phyloP scores from a whole-genome alignment of 495 filamentous ascomycete species.

The Penicillium subrubescens region DNA sequence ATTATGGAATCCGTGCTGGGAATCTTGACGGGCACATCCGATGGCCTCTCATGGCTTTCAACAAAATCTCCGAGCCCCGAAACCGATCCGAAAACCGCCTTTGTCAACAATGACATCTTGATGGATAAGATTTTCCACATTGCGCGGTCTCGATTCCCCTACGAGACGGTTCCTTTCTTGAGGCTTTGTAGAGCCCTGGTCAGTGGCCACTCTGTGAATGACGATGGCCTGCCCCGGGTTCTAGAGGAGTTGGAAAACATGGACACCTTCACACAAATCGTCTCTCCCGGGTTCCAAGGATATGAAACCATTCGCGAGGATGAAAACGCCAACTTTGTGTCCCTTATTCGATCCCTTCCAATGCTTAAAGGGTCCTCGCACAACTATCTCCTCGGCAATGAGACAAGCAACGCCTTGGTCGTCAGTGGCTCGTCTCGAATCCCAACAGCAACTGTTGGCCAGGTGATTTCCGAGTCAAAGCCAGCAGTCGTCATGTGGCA shows the following conservation, averaged over 20 bases:
- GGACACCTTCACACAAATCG: conserved; percentile 69
- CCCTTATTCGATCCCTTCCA: conserved; percentile 42
- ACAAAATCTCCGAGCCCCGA: conserved; percentile 35
- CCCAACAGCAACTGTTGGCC: conserved; percentile 66
- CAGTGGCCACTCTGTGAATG: conserved; percentile 42
- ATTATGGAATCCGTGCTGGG: conserved; percentile 63
- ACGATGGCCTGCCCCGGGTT: conserved; percentile 52
- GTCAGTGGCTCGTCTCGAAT: conserved; percentile 47
- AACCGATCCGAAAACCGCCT: conserved; percentile 52
- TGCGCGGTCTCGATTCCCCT: conserved; percentile 78
- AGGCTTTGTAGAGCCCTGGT: conserved; percentile 60
- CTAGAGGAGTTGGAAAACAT: conserved; percentile 61
- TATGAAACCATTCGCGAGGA: conserved; percentile 81
- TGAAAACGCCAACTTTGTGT: conserved; percentile 70
- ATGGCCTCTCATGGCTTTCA: conserved; percentile 32
- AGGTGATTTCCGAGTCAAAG: conserved; percentile 66
- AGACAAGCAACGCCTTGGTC: conserved; percentile 37
- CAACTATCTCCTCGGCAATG: conserved; percentile 18
- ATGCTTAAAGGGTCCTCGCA: conserved; percentile 37
- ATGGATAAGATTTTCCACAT: conserved; percentile 58
- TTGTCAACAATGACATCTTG: conserved; percentile 57
- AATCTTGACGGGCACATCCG: conserved; percentile 49
- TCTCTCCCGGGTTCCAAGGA: conserved; percentile 64
- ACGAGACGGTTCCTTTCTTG: conserved; percentile 81
- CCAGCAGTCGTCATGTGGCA: conserved; percentile 69